Conservation (phyloP, 2,329 filamentous ascomycete genomes). For the Epicoccum nigrum region DNA sequence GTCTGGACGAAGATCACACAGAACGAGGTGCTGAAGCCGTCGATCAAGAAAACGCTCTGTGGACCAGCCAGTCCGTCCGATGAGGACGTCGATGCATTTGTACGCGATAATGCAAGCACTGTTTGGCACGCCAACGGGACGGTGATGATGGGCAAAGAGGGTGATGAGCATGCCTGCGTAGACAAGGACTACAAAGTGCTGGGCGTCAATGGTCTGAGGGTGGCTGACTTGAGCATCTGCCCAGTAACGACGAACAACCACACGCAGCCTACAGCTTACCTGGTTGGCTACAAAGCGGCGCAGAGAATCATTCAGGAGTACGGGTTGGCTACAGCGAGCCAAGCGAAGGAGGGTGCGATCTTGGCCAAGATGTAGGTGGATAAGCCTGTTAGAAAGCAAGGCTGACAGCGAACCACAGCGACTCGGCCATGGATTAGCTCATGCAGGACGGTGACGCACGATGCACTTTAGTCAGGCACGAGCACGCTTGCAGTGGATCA, state of each 20-base stretch:
- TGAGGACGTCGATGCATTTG: slow-evolving; percentile 57
- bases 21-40: slow-evolving; percentile 58
- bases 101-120: slow-evolving; percentile 34
- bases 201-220: slow-evolving; percentile 46
- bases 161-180: slow-evolving; percentile 45
- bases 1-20: slow-evolving; percentile 50
- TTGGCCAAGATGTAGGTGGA: slow-evolving; percentile 16
- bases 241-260: slow-evolving; percentile 45
- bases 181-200: slow-evolving; percentile 47
- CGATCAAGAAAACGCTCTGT: slow-evolving; percentile 56
- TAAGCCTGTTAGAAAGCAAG: neutral
- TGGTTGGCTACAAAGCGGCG: slow-evolving; percentile 44
- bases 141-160: slow-evolving; percentile 45
- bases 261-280: slow-evolving; percentile 44
- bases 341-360: slow-evolving; percentile 1
- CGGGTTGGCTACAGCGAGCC: slow-evolving; percentile 16
- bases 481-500: slow-evolving; percentile 3
- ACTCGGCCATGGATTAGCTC: slow-evolving; percentile 11
- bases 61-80: slow-evolving; percentile 51
- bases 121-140: slow-evolving; percentile 49
- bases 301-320: slow-evolving; percentile 43
- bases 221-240: slow-evolving; percentile 48
- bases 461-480: slow-evolving; percentile 12
- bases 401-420: slow-evolving; percentile 9
- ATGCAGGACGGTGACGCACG: slow-evolving; percentile 10